A percentile compares a stretch with the other conserved stretches of the same genome.
Conservation (phyloP, 192 early-diverging fungal species). For the Coemansia sp. region DNA sequence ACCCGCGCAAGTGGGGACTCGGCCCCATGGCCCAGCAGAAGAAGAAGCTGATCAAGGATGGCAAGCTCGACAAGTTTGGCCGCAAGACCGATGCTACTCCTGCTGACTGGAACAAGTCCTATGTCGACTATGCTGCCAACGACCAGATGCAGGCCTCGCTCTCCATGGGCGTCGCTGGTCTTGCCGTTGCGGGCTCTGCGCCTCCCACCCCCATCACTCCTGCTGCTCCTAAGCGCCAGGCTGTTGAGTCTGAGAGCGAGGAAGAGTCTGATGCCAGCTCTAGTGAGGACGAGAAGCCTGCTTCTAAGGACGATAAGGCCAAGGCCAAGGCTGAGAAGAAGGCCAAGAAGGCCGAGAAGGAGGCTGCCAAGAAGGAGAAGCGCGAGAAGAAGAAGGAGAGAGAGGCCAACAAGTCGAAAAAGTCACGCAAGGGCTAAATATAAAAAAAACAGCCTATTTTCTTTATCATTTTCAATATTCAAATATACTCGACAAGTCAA, state of each 20-base stretch:
- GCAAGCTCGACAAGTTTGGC: constrained; percentile 98
- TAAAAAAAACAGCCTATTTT: neutral
- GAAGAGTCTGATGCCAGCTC: constrained; percentile 39
- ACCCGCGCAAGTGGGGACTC: constrained; percentile 97
- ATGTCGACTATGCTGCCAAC: constrained; percentile 67
- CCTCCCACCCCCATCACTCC: neutral
- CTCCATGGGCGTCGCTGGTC: constrained; percentile 1
- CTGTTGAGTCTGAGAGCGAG: constrained; percentile 36
- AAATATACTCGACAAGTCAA: neutral
- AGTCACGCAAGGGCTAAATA: constrained; percentile 39
- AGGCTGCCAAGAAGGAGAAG: constrained; percentile 44
- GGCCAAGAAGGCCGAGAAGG: constrained; percentile 28
- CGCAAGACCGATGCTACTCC: constrained; percentile 89
- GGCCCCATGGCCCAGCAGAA: constrained; percentile 95
- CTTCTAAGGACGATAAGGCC: constrained; percentile 5
- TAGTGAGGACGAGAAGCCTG: constrained; percentile 20
- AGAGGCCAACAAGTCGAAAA: constrained; percentile 39
- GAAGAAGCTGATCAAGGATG: constrained; percentile 98
- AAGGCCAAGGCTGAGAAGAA: constrained; percentile 29
- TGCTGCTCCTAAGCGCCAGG: constrained; percentile 35
- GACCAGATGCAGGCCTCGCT: constrained; percentile 12
- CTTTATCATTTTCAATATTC: too few relatives aligned
- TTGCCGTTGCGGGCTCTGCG: neutral
- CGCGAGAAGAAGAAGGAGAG: constrained; percentile 41
- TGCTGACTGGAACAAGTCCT: constrained; percentile 77